Base-by-base conservation (phyloP, 2,329 filamentous ascomycete genomes). In the Hypoxylon sp. region DNA sequence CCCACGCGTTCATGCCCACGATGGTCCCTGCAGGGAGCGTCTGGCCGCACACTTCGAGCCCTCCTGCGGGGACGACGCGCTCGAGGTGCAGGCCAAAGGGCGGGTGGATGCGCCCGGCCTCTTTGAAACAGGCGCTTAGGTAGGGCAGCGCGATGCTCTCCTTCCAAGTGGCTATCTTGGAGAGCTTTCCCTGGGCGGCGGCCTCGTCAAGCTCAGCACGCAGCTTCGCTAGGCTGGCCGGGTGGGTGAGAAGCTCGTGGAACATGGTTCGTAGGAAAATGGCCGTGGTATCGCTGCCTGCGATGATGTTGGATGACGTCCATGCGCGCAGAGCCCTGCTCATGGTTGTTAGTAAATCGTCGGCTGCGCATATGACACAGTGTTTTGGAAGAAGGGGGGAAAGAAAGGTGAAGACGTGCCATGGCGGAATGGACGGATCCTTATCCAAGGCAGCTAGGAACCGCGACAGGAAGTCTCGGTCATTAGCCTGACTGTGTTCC, bases 121-220 rank as follows among this genome's bases (percentile, higher is more conserved):
- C 90, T 68, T 91, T 89, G 68, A 91, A 83, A 30, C 86, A 85
- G 1, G 89, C 89, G 71, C 90, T 85, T 14, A 91, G 82, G 73
- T 90, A 91, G 0, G 84, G 84, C 0, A 90, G 79, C 10, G 45
- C 28, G 2, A 17, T n/a, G 30, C 28, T 51, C 41, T 65, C 57
- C 21, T 65, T 67, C 64, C 64, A 70, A 3, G 57, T 59, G 1
- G 36, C 51, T 5, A 23, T 55, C 3, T 51, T 36, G 2, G 64
- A 64, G 25, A 70, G 52, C n/a, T 52, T 25, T 9, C 45, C 59
- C 2, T 13, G 2, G 6, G 21, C 25, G 7, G 21, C n/a, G 17
- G 63, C 63, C 7, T 10, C 19, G 21, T 59, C 49, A 1, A 69
- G 28, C 52, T 70, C 68, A 1, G 38, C 52, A 4, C 57, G 56